Evolutionary conservation across 176 grass and related monocot species (phyloP).

Genomic region (Aegilops sharonensis): DNA sequence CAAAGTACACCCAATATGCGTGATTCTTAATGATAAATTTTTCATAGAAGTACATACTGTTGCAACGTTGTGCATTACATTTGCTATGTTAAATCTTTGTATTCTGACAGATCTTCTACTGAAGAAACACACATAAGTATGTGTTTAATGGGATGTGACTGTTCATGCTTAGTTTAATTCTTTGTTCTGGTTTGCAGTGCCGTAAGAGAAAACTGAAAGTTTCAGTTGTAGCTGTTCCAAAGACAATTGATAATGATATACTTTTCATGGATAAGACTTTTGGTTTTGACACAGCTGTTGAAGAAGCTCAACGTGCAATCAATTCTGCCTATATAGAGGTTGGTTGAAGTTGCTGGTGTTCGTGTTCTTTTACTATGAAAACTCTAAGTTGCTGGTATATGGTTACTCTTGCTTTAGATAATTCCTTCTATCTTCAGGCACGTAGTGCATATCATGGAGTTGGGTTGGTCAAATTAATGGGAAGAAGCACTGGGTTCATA

Average conservation of each 20-base stretch:
- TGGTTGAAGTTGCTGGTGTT: neutral
- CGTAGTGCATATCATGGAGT: constrained; percentile 95
- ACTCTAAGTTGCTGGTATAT: constrained; percentile 15
- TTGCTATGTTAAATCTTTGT: neutral
- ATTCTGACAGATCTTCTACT: neutral
- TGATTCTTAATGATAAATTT: neutral
- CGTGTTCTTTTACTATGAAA: constrained; percentile 9
- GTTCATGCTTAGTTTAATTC: constrained; percentile 4
- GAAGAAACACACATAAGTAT: neutral
- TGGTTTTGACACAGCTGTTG: constrained; percentile 97
- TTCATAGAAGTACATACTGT: neutral
- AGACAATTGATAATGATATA: constrained; percentile 99
- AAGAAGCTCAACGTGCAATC: constrained; percentile 93
- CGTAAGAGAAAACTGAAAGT: constrained; percentile 92
- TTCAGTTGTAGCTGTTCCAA: constrained; percentile 84
- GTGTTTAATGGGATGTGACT: constrained; percentile 1
- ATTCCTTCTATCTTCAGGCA: constrained; percentile 46
- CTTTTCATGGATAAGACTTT: constrained; percentile 97
- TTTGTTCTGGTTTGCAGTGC: constrained; percentile 59
- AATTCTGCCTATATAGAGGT: constrained; percentile 99
- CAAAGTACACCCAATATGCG: neutral
- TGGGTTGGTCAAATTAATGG: constrained; percentile 96
- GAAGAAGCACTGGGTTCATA: constrained; percentile 92
- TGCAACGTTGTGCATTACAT: neutral
- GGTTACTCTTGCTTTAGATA: constrained; percentile 22